phyloP scores from a whole-genome alignment of 441 rosid genomes.

The Bruguiera hainesii region DNA sequence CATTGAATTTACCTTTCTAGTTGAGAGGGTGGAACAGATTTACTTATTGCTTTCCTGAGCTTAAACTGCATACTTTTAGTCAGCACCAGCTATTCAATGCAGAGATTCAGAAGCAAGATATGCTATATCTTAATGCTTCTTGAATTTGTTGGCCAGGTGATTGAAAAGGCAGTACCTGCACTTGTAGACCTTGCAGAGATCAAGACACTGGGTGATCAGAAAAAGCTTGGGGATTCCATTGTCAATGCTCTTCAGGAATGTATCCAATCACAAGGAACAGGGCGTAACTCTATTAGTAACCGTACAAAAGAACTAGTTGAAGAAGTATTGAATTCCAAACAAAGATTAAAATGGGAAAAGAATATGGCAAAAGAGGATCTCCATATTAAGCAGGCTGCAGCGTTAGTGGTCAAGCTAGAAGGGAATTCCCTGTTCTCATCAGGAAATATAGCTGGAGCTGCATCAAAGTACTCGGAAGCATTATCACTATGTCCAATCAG shows the following conservation, averaged over 20 bases:
- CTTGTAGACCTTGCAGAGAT: slow-evolving; percentile 88
- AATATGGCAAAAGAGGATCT: slow-evolving; percentile 92
- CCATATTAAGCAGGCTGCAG: slow-evolving; percentile 94
- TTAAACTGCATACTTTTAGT: too few species aligned
- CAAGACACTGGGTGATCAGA: slow-evolving; percentile 78
- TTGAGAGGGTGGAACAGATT: too few species aligned
- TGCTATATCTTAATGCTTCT: slow-evolving; percentile 5
- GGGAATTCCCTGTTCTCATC: slow-evolving; percentile 94
- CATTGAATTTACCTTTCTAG: too few species aligned
- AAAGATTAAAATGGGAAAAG: slow-evolving; percentile 89
- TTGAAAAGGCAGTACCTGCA: slow-evolving; percentile 75
- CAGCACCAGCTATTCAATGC: background rate
- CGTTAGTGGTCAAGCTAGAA: slow-evolving; percentile 91
- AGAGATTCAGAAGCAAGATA: background rate
- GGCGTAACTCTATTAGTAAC: slow-evolving; percentile 39
- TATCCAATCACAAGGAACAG: slow-evolving; percentile 53
- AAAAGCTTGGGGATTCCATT: slow-evolving; percentile 84
- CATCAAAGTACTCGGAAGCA: slow-evolving; percentile 88
- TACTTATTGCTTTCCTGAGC: too few species aligned
- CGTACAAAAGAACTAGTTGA: slow-evolving; percentile 70
- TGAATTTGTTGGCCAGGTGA: slow-evolving; percentile 35
- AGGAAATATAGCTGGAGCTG: slow-evolving; percentile 88
- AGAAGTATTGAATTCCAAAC: slow-evolving; percentile 60
- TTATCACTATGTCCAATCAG: slow-evolving; percentile 85
- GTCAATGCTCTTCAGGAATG: slow-evolving; percentile 79